phyloP scores from a whole-genome alignment of 148 eudicot genomes.

The Chenopodium berlandieri region DNA sequence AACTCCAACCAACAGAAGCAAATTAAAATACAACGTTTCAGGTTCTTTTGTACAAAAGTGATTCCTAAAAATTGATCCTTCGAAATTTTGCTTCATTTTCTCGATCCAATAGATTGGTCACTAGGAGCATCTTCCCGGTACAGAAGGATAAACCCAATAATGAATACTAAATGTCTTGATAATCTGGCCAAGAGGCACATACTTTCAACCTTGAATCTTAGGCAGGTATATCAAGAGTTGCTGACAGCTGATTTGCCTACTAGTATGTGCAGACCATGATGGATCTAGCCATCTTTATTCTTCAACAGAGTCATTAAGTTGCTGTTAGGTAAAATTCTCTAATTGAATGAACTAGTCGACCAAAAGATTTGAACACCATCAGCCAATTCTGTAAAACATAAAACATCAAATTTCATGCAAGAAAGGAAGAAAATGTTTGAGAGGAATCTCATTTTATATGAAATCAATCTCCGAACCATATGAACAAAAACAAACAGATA shows the following conservation, averaged over 20 bases:
- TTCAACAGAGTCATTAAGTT: not conserved
- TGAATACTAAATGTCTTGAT: no score
- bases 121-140: not conserved
- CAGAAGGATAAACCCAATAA: no score
- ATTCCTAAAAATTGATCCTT: not conserved
- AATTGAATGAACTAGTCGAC: not conserved
- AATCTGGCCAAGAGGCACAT: no score
- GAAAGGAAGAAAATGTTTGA: not conserved
- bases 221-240: no score
- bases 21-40: not conserved
- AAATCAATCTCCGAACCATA: not conserved
- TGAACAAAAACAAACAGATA: not conserved
- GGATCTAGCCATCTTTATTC: no score
- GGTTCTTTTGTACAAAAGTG: not conserved
- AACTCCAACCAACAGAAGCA: not conserved
- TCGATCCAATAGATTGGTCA: not conserved
- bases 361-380: not conserved
- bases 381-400: not conserved
- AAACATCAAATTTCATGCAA: not conserved
- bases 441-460: not conserved
- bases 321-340: not conserved
- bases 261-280: no score
- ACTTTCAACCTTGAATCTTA: no score
- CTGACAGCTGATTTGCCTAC: no score
- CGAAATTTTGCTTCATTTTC: not conserved